A percentile compares a stretch with the other conserved stretches of the same genome.
Evolutionary conservation across 768 basidiomycete genomes (phyloP).

Genomic region (Hemileccinum impolitum): DNA sequence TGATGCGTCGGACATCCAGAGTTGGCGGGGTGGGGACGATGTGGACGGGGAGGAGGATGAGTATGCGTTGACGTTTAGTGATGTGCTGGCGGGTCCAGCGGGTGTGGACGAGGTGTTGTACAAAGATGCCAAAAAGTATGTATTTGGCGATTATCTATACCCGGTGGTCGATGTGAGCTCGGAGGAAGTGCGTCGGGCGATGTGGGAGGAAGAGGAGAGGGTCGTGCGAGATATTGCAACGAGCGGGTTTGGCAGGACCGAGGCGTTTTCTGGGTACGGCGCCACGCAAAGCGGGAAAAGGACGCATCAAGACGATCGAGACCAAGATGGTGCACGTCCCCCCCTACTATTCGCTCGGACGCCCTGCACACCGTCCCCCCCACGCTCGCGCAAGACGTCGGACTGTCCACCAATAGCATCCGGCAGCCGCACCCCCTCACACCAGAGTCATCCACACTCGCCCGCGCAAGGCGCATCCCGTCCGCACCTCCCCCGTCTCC

Average conservation of each 20-base stretch:
- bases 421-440: conserved; percentile 9
- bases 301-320: conserved; percentile 7
- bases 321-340: neutral
- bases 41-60: conserved; percentile 35
- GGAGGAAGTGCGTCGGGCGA: conserved; percentile 31
- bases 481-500: conserved; percentile 11
- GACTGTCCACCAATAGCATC: conserved; percentile 10
- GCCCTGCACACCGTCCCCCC: conserved; percentile 10
- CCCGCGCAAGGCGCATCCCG: conserved; percentile 6
- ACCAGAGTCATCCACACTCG: conserved; percentile 1
- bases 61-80: conserved; percentile 26
- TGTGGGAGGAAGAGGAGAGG: conserved; percentile 31
- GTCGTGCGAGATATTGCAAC: conserved; percentile 26
- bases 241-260: conserved; percentile 5
- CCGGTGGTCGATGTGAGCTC: conserved; percentile 86
- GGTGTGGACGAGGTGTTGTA: conserved; percentile 76
- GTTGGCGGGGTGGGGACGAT: conserved; percentile 25
- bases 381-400: neutral
- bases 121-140: conserved; percentile 66
- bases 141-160: conserved; percentile 91
- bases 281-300: conserved; percentile 22
- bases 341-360: neutral
- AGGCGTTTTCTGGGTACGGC: conserved; percentile 18
- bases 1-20: conserved; percentile 52
- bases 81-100: conserved; percentile 44